Evolutionary conservation across 2,329 filamentous ascomycete genomes (phyloP).

Genomic region (Amauroascus verrucosus): DNA sequence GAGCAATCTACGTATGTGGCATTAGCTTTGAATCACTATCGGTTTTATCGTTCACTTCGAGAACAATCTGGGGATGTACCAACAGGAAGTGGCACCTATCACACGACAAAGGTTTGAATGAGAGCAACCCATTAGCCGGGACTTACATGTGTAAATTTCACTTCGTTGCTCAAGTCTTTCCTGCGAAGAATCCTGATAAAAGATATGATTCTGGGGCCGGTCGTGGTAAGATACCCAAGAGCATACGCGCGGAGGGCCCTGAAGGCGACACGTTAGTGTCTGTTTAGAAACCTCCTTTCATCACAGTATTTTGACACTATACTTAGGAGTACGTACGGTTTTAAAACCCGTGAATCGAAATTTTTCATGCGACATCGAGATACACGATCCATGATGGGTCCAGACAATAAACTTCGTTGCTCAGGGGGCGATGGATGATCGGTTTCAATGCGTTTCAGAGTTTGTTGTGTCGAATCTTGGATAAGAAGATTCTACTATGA

Average conservation of each 20-base stretch:
- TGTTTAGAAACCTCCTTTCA: neutral
- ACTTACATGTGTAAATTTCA: slow-evolving; percentile 32
- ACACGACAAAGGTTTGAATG: neutral
- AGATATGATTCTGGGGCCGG: slow-evolving; percentile 37
- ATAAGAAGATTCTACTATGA: neutral
- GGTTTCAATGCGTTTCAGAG: slow-evolving; percentile 11
- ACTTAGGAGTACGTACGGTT: slow-evolving; percentile 13
- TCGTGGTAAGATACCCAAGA: slow-evolving; percentile 40
- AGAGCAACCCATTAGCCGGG: neutral
- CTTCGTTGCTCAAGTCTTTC: slow-evolving; percentile 24
- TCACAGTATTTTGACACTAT: no score
- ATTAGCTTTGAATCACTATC: slow-evolving; percentile 8
- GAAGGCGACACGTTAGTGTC: slow-evolving; percentile 1
- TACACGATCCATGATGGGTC: slow-evolving; percentile 3
- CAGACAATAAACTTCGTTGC: neutral
- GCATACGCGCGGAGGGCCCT: slow-evolving; percentile 39
- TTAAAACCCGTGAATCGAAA: slow-evolving; percentile 13
- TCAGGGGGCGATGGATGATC: neutral
- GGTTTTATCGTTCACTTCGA: neutral
- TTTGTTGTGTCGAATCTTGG: neutral
- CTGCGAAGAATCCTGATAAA: slow-evolving; percentile 28
- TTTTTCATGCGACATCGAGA: neutral
- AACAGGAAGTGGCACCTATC: neutral
- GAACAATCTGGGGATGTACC: neutral
- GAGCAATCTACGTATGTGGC: slow-evolving; percentile 26